phyloP scores from a whole-genome alignment of 2,329 filamentous ascomycete species.

The Aspergillus uvarum region DNA sequence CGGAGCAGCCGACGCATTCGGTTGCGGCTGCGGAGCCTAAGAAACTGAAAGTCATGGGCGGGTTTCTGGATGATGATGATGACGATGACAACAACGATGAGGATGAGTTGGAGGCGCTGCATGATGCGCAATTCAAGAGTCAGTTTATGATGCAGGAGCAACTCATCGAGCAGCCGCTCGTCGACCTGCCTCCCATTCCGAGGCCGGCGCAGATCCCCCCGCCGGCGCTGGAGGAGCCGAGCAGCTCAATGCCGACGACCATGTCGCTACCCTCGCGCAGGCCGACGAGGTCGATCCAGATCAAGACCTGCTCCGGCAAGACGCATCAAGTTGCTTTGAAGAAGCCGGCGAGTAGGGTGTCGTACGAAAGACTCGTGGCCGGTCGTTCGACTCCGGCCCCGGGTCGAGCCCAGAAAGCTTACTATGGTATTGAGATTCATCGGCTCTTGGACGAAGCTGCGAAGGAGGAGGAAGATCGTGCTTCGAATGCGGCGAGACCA shows the following conservation, averaged over 20 bases:
- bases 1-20: slow-evolving; percentile 28
- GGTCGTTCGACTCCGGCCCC: slow-evolving; percentile 51
- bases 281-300: slow-evolving; percentile 27
- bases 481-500: slow-evolving; percentile 25
- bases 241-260: background rate
- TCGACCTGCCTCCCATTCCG: slow-evolving; percentile 18
- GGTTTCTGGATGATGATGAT: slow-evolving; percentile 45
- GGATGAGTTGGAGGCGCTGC: slow-evolving; percentile 25
- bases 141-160: slow-evolving; percentile 33
- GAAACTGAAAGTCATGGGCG: slow-evolving; percentile 42
- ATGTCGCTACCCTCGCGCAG: slow-evolving; percentile 15
- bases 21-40: slow-evolving; percentile 37
- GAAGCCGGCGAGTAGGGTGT: slow-evolving; percentile 33
- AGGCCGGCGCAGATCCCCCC: slow-evolving; percentile 11
- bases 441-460: slow-evolving; percentile 71
- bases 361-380: slow-evolving; percentile 57
- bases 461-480: slow-evolving; percentile 60
- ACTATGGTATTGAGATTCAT: slow-evolving; percentile 93
- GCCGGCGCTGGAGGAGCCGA: slow-evolving; percentile 10
- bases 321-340: slow-evolving; percentile 45
- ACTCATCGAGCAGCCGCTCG: slow-evolving; percentile 16
- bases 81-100: slow-evolving; percentile 38
- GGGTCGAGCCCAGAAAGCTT: slow-evolving; percentile 62
- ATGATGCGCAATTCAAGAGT: slow-evolving; percentile 30
- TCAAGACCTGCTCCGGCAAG: slow-evolving; percentile 52